A percentile compares a stretch with the other conserved stretches of the same genome.
phyloP scores from a whole-genome alignment of 352 stramenopile genomes.

The Phytopythium litorale region DNA sequence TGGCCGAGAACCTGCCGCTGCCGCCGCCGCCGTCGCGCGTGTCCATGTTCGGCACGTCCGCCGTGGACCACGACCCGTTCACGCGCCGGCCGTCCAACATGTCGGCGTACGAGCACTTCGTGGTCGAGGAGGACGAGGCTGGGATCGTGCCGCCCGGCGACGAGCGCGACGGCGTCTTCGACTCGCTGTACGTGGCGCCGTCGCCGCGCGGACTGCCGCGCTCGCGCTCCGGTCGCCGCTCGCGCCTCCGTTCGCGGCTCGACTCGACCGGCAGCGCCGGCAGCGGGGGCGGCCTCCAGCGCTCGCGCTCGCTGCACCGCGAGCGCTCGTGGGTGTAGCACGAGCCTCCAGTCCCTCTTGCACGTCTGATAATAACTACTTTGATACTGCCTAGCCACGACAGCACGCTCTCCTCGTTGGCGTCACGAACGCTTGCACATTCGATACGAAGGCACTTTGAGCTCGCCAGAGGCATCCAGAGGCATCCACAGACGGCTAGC shows the following conservation, averaged over 20 bases:
- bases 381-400: no score
- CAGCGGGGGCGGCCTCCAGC: slow-evolving; percentile 9
- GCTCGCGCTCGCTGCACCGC: slow-evolving; percentile 1
- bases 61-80: slow-evolving; percentile 53
- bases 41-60: slow-evolving; percentile 60
- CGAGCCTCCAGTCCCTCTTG: neutral
- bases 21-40: slow-evolving; percentile 50
- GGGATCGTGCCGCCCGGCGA: slow-evolving; percentile 4
- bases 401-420: no score
- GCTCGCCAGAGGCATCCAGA: no score
- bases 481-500: no score
- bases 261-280: slow-evolving; percentile 17
- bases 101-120: slow-evolving; percentile 58
- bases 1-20: slow-evolving; percentile 36
- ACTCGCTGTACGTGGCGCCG: slow-evolving; percentile 19
- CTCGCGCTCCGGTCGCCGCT: slow-evolving; percentile 7
- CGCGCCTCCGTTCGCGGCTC: slow-evolving; percentile 19
- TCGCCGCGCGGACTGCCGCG: slow-evolving; percentile 13
- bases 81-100: slow-evolving; percentile 29
- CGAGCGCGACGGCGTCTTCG: slow-evolving; percentile 23
- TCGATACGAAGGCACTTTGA: no score
- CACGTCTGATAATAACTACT: neutral
- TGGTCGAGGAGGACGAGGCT: slow-evolving; percentile 35
- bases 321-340: neutral
- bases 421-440: no score